These are phyloP conservation scores for Climacium dendroides DNA, from an alignment of 225 moss, liverwort and hornwort genomes.

Conservation along the genomic window DNA sequence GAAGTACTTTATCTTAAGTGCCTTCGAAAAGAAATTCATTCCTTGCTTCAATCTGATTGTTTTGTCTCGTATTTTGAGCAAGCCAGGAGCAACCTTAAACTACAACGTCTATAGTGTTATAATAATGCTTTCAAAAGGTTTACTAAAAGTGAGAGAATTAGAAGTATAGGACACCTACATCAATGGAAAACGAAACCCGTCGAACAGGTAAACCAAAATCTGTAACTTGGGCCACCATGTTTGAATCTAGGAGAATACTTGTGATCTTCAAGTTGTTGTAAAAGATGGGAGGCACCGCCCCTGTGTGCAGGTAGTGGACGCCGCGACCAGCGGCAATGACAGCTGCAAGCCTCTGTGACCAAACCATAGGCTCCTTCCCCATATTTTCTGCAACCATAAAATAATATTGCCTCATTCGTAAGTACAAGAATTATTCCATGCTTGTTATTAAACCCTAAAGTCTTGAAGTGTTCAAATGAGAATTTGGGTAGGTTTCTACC, in stretches of 20 bases:
- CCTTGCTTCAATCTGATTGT: neutral
- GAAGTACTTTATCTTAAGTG: too few relatives aligned
- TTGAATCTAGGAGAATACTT: constrained; percentile 75
- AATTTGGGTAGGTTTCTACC: neutral
- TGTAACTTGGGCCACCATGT: constrained; percentile 75
- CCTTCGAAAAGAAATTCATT: neutral
- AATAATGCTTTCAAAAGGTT: neutral
- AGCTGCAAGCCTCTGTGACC: constrained; percentile 79
- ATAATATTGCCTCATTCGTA: neutral
- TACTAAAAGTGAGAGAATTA: neutral
- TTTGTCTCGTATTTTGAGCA: neutral
- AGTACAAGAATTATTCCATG: neutral
- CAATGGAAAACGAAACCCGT: constrained; percentile 40
- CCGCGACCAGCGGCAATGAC: constrained; percentile 91
- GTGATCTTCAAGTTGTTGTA: constrained; percentile 92
- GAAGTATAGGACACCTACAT: neutral
- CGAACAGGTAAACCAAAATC: constrained; percentile 76
- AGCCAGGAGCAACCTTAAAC: neutral
- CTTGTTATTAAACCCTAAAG: neutral
- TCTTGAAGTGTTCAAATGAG: neutral
- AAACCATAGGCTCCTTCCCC: constrained; percentile 56
- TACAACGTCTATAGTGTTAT: neutral
- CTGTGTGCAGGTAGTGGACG: constrained; percentile 84
- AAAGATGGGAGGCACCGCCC: constrained; percentile 70
- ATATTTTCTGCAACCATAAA: constrained; percentile 8